Evolutionary conservation across 2,329 filamentous ascomycete species (phyloP), one percentile per base, ranked within the genome.

Genomic region (Aureobasidium sp.): DNA sequence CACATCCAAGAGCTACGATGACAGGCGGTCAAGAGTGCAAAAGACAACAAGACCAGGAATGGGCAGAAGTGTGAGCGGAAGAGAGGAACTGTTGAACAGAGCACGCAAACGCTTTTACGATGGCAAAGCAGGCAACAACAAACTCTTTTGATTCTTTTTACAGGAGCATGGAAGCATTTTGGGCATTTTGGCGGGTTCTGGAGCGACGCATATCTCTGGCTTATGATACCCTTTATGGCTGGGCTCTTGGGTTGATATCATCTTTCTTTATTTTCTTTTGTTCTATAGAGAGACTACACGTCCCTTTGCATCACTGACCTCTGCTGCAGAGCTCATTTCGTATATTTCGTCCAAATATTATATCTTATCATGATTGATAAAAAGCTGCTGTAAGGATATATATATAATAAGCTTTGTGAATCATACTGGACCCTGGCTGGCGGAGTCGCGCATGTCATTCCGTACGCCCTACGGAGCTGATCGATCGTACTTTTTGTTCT

Each of bases 191-290:
- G 29, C 43, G 26, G 37, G 2, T 36, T 39, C 29, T 20, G 39
- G 41, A 46, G 53, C 53, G 29, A 47, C 27, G 53, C 39, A 34
- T 47, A 46, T 57, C 20, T 59, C 43, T 57, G 53, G 53, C 53
- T 57, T 59, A 29, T 59, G 55, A 59, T 59, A 59, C 55, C 55
- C 55, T 48, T 48, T 44, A 24, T 34, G 53, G 26, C 39, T 46
- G 41, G 52, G 52, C n/a, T 47, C 13, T 26, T 34, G 24, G 37
- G n/a, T 37, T 29, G 27, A 55, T 43, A 44, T 17, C 24, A 20
- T 32, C 15, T 36, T 26, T 57, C 24, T 17, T n/a, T 29, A 17
- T 20, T 44, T 24, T 47, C 13, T 57, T 41, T 61, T 61, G 46
- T 41, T 20, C 3, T 13, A n/a, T 41, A 55, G 37, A 55, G 51